Percentiles rank a stretch among this genome's conserved stretches.
Conservation (phyloP, 2,329 filamentous ascomycete genomes). For the Trichophyton schoenleinii region DNA sequence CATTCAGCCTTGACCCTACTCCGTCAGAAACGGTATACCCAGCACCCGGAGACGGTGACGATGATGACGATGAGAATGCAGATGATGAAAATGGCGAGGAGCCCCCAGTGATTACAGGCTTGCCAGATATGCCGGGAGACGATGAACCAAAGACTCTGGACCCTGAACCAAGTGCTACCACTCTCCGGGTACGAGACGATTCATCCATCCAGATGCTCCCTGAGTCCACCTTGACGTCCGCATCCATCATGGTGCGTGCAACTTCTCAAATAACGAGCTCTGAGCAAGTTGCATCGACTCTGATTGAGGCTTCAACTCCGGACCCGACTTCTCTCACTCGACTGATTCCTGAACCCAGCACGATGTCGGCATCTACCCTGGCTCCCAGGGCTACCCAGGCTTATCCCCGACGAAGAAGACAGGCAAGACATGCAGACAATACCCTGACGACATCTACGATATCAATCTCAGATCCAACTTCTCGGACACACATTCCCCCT, state of each 20-base stretch:
- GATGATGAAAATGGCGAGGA: not conserved
- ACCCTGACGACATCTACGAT: not conserved
- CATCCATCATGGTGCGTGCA: too few species aligned
- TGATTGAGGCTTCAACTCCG: too few species aligned
- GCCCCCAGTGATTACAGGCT: not conserved
- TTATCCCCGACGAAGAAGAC: not conserved
- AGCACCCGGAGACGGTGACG: not conserved
- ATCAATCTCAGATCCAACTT: not conserved
- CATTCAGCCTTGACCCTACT: not conserved
- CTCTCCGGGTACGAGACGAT: not conserved
- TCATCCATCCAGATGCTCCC: not conserved
- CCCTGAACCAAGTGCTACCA: not conserved
- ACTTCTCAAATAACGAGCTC: too few species aligned
- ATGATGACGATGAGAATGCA: not conserved
- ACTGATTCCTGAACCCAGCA: not conserved
- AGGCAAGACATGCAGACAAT: not conserved
- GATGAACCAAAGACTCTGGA: not conserved
- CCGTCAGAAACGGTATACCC: not conserved
- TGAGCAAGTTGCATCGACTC: too few species aligned
- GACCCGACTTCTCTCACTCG: not conserved
- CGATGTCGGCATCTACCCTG: not conserved
- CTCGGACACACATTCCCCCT: not conserved
- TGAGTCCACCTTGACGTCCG: not conserved
- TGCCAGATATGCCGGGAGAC: not conserved
- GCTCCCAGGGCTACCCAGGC: not conserved